Evolutionary conservation across 306 rosid species (phyloP).

Genomic region (Ormosia semicastrata): DNA sequence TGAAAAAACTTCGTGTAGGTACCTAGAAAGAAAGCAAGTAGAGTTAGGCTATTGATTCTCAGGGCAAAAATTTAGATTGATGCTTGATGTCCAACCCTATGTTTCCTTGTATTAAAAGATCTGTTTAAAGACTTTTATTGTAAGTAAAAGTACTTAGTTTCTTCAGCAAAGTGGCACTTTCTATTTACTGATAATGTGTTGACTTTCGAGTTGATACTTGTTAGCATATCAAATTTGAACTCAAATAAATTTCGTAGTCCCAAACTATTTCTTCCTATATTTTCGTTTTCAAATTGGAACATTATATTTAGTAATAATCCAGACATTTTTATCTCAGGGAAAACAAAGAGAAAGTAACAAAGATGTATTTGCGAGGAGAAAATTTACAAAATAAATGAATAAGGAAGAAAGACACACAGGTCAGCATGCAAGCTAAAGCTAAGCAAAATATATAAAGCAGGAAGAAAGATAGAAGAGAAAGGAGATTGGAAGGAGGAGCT

Average conservation of each 20-base stretch:
- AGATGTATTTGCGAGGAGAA: background rate
- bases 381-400: background rate
- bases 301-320: background rate
- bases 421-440: conserved; percentile 8
- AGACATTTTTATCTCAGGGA: background rate
- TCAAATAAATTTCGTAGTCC: background rate
- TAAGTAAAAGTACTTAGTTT: background rate
- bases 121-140: background rate
- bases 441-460: background rate
- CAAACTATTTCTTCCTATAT: background rate
- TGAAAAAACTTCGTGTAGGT: conserved; percentile 95
- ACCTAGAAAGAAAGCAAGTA: conserved; percentile 54
- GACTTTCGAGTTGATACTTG: background rate
- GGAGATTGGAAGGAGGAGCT: background rate
- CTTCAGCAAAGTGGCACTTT: background rate
- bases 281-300: background rate
- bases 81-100: background rate
- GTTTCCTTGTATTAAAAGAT: background rate
- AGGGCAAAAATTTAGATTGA: background rate
- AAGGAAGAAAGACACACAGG: background rate
- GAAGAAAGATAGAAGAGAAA: background rate
- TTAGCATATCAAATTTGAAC: background rate
- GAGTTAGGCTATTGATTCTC: conserved; percentile 12
- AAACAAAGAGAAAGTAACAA: background rate
- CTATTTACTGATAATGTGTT: background rate